Evolutionary conservation across 306 rosid genomes (phyloP).

Genomic region (Senna siamea): DNA sequence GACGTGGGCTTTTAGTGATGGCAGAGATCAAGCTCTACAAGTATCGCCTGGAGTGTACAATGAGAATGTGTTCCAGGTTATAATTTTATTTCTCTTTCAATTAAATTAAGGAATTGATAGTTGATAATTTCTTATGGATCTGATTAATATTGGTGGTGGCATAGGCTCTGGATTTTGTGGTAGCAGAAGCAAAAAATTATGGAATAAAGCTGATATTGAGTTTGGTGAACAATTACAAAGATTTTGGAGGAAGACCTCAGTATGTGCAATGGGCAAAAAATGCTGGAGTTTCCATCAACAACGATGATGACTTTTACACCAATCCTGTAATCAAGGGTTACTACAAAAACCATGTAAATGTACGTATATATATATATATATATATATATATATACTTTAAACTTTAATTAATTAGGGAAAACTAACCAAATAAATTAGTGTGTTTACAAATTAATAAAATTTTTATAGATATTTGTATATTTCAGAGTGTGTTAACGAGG

Average conservation of each 20-base stretch:
- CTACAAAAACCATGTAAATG: too few species aligned
- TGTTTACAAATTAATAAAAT: too few species aligned
- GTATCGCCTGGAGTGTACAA: slow-evolving; percentile 54
- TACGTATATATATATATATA: too few species aligned
- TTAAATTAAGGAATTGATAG: too few species aligned
- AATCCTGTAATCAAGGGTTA: slow-evolving; percentile 4
- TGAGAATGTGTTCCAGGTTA: slow-evolving; percentile 55
- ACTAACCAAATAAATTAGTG: too few species aligned
- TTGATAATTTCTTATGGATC: too few species aligned
- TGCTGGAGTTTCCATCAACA: slow-evolving; percentile 32
- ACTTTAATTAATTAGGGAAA: too few species aligned
- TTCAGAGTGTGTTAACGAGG: slow-evolving; percentile 59
- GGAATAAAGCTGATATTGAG: slow-evolving; percentile 50
- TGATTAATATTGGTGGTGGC: background rate
- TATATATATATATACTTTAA: too few species aligned
- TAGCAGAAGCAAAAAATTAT: slow-evolving; percentile 57
- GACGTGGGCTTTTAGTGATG: slow-evolving; percentile 68
- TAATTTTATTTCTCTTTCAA: too few species aligned
- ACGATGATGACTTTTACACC: slow-evolving; percentile 58
- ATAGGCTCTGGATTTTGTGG: slow-evolving; percentile 62
- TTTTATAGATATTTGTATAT: too few species aligned
- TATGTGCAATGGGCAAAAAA: slow-evolving; percentile 63
- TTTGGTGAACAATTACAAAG: slow-evolving; percentile 54
- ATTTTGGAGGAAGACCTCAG: slow-evolving; percentile 65
- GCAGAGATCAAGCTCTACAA: slow-evolving; percentile 53